Percentiles rank a stretch among this genome's conserved stretches.
These are phyloP conservation scores for Plectosphaerella plurivora DNA, from an alignment of 2,329 filamentous ascomycete genomes.

Conservation along the genomic window DNA sequence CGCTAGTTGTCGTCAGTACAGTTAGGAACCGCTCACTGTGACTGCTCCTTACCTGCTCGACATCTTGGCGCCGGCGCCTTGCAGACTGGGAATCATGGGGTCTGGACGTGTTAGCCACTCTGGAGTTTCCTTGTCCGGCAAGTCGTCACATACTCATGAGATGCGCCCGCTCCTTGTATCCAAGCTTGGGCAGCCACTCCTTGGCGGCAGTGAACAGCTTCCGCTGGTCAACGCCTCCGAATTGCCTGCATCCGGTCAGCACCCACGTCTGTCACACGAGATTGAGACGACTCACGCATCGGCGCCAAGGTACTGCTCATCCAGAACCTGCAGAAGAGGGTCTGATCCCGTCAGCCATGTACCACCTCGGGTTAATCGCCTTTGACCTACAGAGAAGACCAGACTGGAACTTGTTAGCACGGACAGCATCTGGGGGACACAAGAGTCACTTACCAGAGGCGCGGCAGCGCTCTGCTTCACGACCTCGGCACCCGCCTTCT, in stretches of 20 bases:
- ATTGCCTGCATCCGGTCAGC: slow-evolving; percentile 45
- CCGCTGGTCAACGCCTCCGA: slow-evolving; percentile 77
- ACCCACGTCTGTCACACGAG: neutral
- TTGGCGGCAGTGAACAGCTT: slow-evolving; percentile 86
- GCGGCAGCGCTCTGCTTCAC: slow-evolving; percentile 87
- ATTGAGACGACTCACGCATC: slow-evolving; percentile 49
- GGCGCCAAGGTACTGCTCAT: slow-evolving; percentile 83
- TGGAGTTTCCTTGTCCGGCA: neutral
- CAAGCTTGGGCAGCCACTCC: slow-evolving; percentile 79
- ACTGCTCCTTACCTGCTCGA: neutral
- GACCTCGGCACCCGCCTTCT: slow-evolving; percentile 87
- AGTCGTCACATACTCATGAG: slow-evolving; percentile 49
- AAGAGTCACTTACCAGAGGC: slow-evolving; percentile 36
- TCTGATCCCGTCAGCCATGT: slow-evolving; percentile 26
- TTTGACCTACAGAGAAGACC: slow-evolving; percentile 56
- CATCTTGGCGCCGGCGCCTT: slow-evolving; percentile 36
- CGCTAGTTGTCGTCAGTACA: slow-evolving; percentile 1
- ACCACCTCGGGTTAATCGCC: too few relatives aligned
- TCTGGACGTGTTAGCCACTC: slow-evolving; percentile 22
- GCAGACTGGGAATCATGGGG: slow-evolving; percentile 85
- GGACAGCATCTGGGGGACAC: neutral
- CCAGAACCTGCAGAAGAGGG: slow-evolving; percentile 83
- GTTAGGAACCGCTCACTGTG: neutral
- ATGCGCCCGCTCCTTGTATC: slow-evolving; percentile 62
- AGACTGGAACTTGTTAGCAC: slow-evolving; percentile 44